These are phyloP conservation scores for Cyphellophora attinorum DNA, from an alignment of 2,329 filamentous ascomycete species.

Conservation along the genomic window DNA sequence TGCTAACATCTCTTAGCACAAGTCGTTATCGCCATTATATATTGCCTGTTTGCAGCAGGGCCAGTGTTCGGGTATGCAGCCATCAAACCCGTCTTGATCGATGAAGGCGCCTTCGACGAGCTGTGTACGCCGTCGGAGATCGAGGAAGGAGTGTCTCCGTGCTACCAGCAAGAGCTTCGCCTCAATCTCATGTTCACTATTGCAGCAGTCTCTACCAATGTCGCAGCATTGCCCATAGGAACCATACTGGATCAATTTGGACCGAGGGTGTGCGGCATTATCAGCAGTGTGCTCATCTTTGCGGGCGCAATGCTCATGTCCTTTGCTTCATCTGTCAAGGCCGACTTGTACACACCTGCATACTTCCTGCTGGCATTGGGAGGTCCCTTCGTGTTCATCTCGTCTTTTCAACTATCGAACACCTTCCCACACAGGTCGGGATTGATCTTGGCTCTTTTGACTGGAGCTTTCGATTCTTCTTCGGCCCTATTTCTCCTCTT, in stretches of 20 bases:
- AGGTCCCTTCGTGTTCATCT: slow-evolving; percentile 73
- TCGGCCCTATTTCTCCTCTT: slow-evolving; percentile 70
- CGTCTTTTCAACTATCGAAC: slow-evolving; percentile 76
- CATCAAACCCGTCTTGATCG: slow-evolving; percentile 69
- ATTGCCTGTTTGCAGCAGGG: slow-evolving; percentile 69
- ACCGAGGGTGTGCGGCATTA: slow-evolving; percentile 63
- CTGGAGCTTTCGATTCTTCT: slow-evolving; percentile 74
- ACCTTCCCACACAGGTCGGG: slow-evolving; percentile 69
- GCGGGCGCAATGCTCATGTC: slow-evolving; percentile 65
- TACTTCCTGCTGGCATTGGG: slow-evolving; percentile 70
- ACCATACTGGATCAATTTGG: slow-evolving; percentile 77
- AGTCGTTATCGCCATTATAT: slow-evolving; percentile 57
- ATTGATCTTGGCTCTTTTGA: slow-evolving; percentile 69
- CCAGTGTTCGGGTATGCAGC: slow-evolving; percentile 79
- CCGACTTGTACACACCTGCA: slow-evolving; percentile 66
- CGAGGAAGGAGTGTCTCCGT: slow-evolving; percentile 40
- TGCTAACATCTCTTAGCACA: slow-evolving; percentile 44
- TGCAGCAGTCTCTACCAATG: slow-evolving; percentile 79
- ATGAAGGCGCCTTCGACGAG: slow-evolving; percentile 61
- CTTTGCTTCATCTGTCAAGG: slow-evolving; percentile 52
- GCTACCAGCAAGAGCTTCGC: slow-evolving; percentile 48
- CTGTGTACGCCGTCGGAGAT: slow-evolving; percentile 49
- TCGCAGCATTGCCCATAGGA: slow-evolving; percentile 75
- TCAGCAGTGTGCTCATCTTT: slow-evolving; percentile 59
- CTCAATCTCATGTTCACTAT: slow-evolving; percentile 91